Evolutionary conservation across 768 basidiomycete species (phyloP).

Genomic region (Imleria badia): DNA sequence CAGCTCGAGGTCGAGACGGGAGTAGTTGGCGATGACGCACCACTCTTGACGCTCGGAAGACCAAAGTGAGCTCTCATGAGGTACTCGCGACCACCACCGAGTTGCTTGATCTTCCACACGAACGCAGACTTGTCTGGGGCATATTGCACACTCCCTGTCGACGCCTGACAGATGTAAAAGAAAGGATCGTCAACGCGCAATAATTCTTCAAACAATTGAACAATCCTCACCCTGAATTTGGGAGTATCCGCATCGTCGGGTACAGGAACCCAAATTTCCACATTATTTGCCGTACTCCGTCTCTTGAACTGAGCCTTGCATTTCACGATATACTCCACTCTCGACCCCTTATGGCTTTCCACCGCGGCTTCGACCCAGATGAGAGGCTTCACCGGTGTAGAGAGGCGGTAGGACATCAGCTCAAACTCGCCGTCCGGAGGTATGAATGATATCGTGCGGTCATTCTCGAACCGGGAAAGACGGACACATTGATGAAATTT

Average conservation of each 20-base stretch:
- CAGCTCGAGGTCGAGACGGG: not conserved
- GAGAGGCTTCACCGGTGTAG: constrained; percentile 94
- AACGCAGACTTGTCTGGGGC: constrained; percentile 98
- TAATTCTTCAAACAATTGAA: no score
- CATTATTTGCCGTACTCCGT: constrained; percentile 95
- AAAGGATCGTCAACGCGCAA: not conserved
- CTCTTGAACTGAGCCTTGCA: constrained; percentile 97
- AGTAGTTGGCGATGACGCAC: constrained; percentile 43
- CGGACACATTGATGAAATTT: constrained; percentile 99
- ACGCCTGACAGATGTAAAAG: constrained; percentile 55
- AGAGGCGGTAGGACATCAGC: constrained; percentile 96
- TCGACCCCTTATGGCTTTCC: constrained; percentile 89
- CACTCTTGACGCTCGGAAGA: constrained; percentile 87
- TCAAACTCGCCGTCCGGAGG: constrained; percentile 99
- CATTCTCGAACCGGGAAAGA: constrained; percentile 95
- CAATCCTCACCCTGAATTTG: constrained; percentile 74
- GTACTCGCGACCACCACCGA: constrained; percentile 94
- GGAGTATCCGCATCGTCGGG: constrained; percentile 98
- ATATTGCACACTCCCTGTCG: constrained; percentile 94
- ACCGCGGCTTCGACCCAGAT: constrained; percentile 94
- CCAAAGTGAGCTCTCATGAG: constrained; percentile 99
- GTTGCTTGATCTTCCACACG: constrained; percentile 99
- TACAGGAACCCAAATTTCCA: constrained; percentile 98
- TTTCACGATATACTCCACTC: constrained; percentile 96
- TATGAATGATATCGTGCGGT: constrained; percentile 98